phyloP scores from a whole-genome alignment of 2,329 filamentous ascomycete species.

The Aureobasidium sp. region DNA sequence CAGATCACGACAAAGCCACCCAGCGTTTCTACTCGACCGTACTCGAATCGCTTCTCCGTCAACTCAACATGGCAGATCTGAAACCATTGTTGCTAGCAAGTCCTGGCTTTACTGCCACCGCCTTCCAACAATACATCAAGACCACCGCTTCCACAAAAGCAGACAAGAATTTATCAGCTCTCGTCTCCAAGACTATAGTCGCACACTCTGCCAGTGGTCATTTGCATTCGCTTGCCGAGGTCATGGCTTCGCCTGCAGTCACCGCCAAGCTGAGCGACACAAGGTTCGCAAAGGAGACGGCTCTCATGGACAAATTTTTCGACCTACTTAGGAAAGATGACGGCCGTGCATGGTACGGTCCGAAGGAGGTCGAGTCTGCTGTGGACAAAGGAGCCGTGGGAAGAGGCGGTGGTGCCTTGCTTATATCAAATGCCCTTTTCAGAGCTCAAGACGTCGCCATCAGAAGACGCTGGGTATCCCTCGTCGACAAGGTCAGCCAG shows the following conservation, averaged over 20 bases:
- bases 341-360: slow-evolving; percentile 84
- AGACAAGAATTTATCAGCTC: slow-evolving; percentile 62
- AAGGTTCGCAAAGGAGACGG: slow-evolving; percentile 78
- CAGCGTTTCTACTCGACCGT: slow-evolving; percentile 69
- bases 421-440: slow-evolving; percentile 85
- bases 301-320: slow-evolving; percentile 77
- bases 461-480: slow-evolving; percentile 70
- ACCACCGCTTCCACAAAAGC: slow-evolving; percentile 55
- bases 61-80: slow-evolving; percentile 65
- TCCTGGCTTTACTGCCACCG: slow-evolving; percentile 77
- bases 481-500: slow-evolving; percentile 82
- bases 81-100: slow-evolving; percentile 77
- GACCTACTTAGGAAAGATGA: slow-evolving; percentile 74
- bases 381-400: slow-evolving; percentile 85
- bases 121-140: slow-evolving; percentile 71
- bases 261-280: slow-evolving; percentile 72
- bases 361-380: slow-evolving; percentile 71
- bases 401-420: slow-evolving; percentile 71
- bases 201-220: slow-evolving; percentile 82
- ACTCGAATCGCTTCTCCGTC: slow-evolving; percentile 66
- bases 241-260: slow-evolving; percentile 75
- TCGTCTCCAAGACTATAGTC: slow-evolving; percentile 59
- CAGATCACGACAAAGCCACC: slow-evolving; percentile 54
- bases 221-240: slow-evolving; percentile 78
- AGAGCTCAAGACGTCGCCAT: slow-evolving; percentile 70